Evolutionary conservation across 2,329 filamentous ascomycete species (phyloP), one percentile per base, ranked within the genome.

Genomic region (Sporothrix variecibatus): DNA sequence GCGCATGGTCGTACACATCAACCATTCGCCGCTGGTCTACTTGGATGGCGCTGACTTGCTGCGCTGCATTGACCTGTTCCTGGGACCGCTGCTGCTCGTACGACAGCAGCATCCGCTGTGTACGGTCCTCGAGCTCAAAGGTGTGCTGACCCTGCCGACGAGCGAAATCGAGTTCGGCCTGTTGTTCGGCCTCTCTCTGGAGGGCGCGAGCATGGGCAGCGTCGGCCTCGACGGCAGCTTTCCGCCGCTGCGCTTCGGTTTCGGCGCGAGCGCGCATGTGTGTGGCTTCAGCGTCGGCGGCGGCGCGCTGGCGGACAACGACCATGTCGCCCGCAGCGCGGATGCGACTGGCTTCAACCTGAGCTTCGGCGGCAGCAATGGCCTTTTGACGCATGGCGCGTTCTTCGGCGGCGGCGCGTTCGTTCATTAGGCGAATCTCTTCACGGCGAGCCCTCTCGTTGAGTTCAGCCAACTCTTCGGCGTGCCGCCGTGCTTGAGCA

Each of bases 1-100:
- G 83, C 12, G 80, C 82, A 31, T 81, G 79, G 72, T 89, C 87
- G 20, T 88, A 78, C 12, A 81, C 78, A 72, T 88, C 87, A 1
- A 87, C 73, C 76, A 87, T 86, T 78, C 87, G 84, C 12, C 87
- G 79, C 79, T 90, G 87, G 67, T 83, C 81, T 26, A 88, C 79
- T 11, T 85, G 80, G 28, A 89, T 81, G 17, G 82, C 83, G 73
- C 85, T 87, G 51, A 89, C 79, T 73, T 87, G 84, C 75, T 83
- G 83, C n/a, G 85, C 86, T 60, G 86, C 85, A 38, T 83, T 83
- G 12, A 87, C 82, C 46, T 84, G 81, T 79, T 86, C 85, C 40
- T 80, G 81, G 74, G 85, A 85, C 74, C 86, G 74, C 73, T 82
- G 82, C 34, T 81, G 80, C 79, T 89, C 87, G 84, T 86, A 88